Evolutionary conservation across 2,329 filamentous ascomycete species (phyloP).

Genomic region (Dryadomyces sulphureus): DNA sequence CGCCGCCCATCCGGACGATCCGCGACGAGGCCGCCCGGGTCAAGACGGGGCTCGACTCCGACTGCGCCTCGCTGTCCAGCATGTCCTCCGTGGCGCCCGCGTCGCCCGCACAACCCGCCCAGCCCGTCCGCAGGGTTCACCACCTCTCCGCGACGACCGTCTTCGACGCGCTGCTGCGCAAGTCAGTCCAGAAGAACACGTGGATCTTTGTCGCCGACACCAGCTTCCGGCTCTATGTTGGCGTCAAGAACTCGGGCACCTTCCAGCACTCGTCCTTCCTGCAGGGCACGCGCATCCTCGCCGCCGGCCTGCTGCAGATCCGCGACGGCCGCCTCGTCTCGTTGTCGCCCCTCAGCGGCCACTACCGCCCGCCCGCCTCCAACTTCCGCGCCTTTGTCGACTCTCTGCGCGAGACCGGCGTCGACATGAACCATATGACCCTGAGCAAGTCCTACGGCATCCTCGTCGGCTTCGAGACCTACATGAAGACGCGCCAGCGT

Average conservation of each 20-base stretch:
- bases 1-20: conserved; percentile 11
- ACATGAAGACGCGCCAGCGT: conserved; percentile 52
- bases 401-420: conserved; percentile 54
- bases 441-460: conserved; percentile 74
- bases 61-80: background rate
- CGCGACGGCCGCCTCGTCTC: conserved; percentile 64
- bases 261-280: conserved; percentile 90
- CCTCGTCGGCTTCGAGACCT: conserved; percentile 68
- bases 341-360: conserved; percentile 58
- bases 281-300: conserved; percentile 64
- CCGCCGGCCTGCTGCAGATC: conserved; percentile 75
- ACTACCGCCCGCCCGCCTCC: conserved; percentile 70
- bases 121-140: conserved; percentile 21
- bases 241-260: conserved; percentile 75
- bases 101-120: conserved; percentile 14
- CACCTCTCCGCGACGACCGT: conserved; percentile 56
- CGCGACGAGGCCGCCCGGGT: conserved; percentile 16
- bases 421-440: conserved; percentile 64
- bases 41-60: background rate
- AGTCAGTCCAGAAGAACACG: conserved; percentile 70
- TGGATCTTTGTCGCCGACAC: conserved; percentile 93
- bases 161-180: conserved; percentile 63
- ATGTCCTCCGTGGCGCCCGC: background rate
- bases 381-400: conserved; percentile 76
- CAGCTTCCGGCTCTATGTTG: conserved; percentile 70